Base-by-base conservation (phyloP, 164 flowering plant species). In the Santalum album region DNA sequence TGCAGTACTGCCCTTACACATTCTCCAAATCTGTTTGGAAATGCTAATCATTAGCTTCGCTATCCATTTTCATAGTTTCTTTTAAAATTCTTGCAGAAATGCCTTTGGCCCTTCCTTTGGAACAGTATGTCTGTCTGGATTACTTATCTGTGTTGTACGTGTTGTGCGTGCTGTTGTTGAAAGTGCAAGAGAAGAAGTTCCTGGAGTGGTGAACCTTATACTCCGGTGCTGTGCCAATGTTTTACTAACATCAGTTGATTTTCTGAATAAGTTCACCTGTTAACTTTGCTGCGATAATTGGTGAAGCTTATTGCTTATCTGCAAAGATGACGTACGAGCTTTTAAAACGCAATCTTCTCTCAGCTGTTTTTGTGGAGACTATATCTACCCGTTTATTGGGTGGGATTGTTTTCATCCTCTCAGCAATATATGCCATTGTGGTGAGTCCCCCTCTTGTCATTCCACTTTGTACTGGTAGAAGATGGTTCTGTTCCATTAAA, bases 271-370 rank as follows among this genome's bases (percentile, higher is more conserved):
- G 69, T 87, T 87, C 73, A 75, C 42, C 91, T 35, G 73, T 87
- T 52, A 87, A 82, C 75, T 87, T 87, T 71, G 96, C 83, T 0
- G 89, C 96, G 45, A 79, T 87, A 59, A 82, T 89, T 51, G 91
- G 96, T 40, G 91, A 84, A 68, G 72, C 78, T 29, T 87, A 84
- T 62, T 87, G 89, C 71, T 59, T 77, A 15, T 83, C 87, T 69
- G 87, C 96, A 19, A 79, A 75, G 68, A 77, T 84, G 89, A 80
- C 96, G 19, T 82, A 80, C 55, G 96, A 84, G 73, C 96, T 84
- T 64, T 69, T 84, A 32, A 78, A 62, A 47, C 85, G 91, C 22
- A 87, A 84, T 63, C 96, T 87, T 60, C 78, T 84, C 56, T 87
- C 96, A 23, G 71, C 89, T 58, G 89, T 78, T 44, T 77, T 84